Base-by-base conservation (phyloP, 371 early-diverging fungal genomes). In the Syncephalis plumigaleata region DNA sequence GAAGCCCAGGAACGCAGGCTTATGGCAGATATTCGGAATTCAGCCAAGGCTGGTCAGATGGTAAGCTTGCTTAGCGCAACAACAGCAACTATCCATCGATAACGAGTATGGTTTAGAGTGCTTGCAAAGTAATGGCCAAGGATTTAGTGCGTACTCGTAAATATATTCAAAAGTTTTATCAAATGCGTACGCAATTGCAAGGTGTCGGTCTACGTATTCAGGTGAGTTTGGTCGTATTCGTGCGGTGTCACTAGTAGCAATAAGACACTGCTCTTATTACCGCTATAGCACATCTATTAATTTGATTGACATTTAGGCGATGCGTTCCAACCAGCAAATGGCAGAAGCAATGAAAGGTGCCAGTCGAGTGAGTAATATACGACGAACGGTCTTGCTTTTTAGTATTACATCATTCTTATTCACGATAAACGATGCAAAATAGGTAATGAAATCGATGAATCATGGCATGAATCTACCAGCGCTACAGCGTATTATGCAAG, bases 371-470 rank as follows among this genome's bases (percentile, higher is more conserved):
- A 20, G 3, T 43, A n/a, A n/a, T n/a, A n/a, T n/a, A n/a, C n/a
- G n/a, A n/a, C n/a, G n/a, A n/a, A n/a, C n/a, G n/a, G n/a, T n/a
- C n/a, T n/a, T n/a, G n/a, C n/a, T n/a, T n/a, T n/a, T n/a, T 50
- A 18, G 1, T 43, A 4, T 36, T 11, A n/a, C 16, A 17, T 39
- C 15, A 9, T 39, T 36, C 23, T 42, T 13, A 23, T 45, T 25
- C 23, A 43, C n/a, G 9, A 13, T 18, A 8, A 39, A 8, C 39
- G 39, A 15, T 21, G 11, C 13, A 39, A 18, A 37, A 2, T 21
- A 71, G 65, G 91, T 95, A 16, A 91, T 97, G 93, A 71, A 79
- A 22, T 70, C 82, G n/a, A 97, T 97, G 97, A 97, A 97, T 63
- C 69, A 75, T 49, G 67, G 71, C 42, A 80, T 95, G 74, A 93